Evolutionary conservation across 2,329 filamentous ascomycete genomes (phyloP), one percentile per base, ranked within the genome.

Genomic region (Beauveria sp.): DNA sequence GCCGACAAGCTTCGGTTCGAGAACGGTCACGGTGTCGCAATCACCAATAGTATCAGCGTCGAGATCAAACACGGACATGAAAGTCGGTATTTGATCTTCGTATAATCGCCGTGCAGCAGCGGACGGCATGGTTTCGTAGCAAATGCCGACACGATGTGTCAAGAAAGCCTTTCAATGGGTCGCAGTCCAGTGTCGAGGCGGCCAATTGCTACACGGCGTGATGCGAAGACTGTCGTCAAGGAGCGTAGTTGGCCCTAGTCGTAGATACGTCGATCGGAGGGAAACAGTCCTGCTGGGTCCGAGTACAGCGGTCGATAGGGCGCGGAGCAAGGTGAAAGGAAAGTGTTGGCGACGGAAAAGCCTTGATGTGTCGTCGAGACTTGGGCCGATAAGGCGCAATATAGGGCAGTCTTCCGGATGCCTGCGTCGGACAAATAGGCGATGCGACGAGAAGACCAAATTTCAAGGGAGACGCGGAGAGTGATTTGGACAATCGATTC

Each of bases 61-160:
- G 66, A 88, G 80, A 72, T 87, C 86, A 77, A 88, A 89, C 62
- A 90, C 87, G 62, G 88, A 87, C 87, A 89, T 89, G 69, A 90
- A 89, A 24, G 88, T 86, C 71, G 88, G 88, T 80, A 90, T 87
- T 73, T 87, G 85, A 71, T 87, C 85, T 78, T 88, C 84, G 72
- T 85, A 87, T 68, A 86, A 73, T 73, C 83, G 81, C 67, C 84
- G 78, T 59, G 83, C 79, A 63, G 84, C 79, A 66, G 85, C 82
- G 68, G 84, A 86, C 74, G 83, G 83, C 84, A 87, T 87, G 65
- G 75, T 84, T 65, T 65, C 64, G 43, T 45, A 58, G 54, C 63
- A 54, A 52, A 45, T 43, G 53, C 26, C 53, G 43, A 22, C 40
- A 22, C 22, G 42, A 51, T 43, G 28, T 55, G 43, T 49, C 18